Evolutionary conservation across 768 basidiomycete species (phyloP).

Genomic region (Mycena rebaudengoi): DNA sequence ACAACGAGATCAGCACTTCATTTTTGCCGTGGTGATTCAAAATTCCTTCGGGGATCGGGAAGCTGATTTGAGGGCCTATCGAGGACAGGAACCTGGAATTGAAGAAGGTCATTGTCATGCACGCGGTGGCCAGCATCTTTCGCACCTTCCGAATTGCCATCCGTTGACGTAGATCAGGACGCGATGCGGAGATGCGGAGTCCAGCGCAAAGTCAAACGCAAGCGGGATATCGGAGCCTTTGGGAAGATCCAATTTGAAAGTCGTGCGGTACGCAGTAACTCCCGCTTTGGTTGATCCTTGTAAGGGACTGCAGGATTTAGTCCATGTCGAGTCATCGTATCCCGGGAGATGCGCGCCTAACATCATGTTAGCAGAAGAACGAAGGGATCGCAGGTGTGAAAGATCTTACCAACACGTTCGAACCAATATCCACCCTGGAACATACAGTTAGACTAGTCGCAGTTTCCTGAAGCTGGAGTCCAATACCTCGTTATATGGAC

Average conservation of each 20-base stretch:
- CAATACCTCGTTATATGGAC: constrained; percentile 62
- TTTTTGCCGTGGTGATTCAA: constrained; percentile 46
- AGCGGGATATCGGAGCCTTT: constrained; percentile 60
- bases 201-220: constrained; percentile 65
- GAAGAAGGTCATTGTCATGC: background rate
- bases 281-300: constrained; percentile 59
- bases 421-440: constrained; percentile 57
- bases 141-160: constrained; percentile 74
- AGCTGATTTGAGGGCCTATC: constrained; percentile 57
- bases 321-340: constrained; percentile 64
- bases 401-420: constrained; percentile 54
- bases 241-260: constrained; percentile 62
- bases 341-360: constrained; percentile 67
- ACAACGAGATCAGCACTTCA: constrained; percentile 44
- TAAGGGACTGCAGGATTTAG: constrained; percentile 52
- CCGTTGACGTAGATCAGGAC: constrained; percentile 74
- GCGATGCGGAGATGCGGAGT: constrained; percentile 61
- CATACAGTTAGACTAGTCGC: background rate
- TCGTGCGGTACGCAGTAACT: constrained; percentile 71
- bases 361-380: background rate
- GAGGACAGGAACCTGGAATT: constrained; percentile 41
- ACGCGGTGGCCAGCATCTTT: constrained; percentile 30
- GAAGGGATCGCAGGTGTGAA: background rate
- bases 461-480: too few relatives aligned
- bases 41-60: constrained; percentile 50